Evolutionary conservation across 2,329 filamentous ascomycete species (phyloP).

Genomic region (Exophiala sp.): DNA sequence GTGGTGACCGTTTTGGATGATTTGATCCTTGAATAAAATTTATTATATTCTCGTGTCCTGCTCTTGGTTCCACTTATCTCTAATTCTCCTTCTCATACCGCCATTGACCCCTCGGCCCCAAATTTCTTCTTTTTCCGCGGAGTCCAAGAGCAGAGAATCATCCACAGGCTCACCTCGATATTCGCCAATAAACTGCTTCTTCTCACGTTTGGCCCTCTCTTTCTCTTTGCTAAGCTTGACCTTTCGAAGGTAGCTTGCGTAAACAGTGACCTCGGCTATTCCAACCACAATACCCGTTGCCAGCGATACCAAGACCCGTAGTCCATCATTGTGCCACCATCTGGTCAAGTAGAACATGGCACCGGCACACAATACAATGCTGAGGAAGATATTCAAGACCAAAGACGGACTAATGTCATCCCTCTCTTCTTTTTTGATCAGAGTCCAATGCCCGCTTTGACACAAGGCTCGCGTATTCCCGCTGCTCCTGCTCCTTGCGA

Average conservation of each 20-base stretch:
- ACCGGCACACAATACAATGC: slow-evolving; percentile 63
- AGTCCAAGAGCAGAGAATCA: slow-evolving; percentile 2
- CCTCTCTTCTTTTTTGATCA: slow-evolving; percentile 26
- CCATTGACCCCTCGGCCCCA: slow-evolving; percentile 40
- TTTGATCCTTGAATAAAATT: not conserved
- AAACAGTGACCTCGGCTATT: slow-evolving; percentile 44
- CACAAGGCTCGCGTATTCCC: slow-evolving; percentile 70
- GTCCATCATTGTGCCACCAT: slow-evolving; percentile 27
- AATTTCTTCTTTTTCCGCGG: slow-evolving; percentile 34
- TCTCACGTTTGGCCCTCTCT: slow-evolving; percentile 37
- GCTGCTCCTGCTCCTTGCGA: slow-evolving; percentile 73
- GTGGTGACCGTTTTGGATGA: not conserved
- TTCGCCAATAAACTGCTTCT: slow-evolving; percentile 34
- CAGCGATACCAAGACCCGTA: slow-evolving; percentile 38
- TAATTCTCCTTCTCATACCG: slow-evolving; percentile 38
- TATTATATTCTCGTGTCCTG: slow-evolving; percentile 8
- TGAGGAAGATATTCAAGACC: slow-evolving; percentile 84
- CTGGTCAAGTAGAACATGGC: slow-evolving; percentile 40
- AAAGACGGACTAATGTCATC: slow-evolving; percentile 48
- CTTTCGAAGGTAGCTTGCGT: slow-evolving; percentile 44
- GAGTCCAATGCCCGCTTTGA: slow-evolving; percentile 45
- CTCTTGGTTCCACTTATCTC: slow-evolving; percentile 36
- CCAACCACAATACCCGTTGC: slow-evolving; percentile 40
- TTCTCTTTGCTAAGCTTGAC: slow-evolving; percentile 36
- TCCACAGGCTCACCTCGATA: slow-evolving; percentile 16